Evolutionary conservation across 192 early-diverging fungal genomes (phyloP), one percentile per base, ranked within the genome.

Genomic region (Podila horticola): DNA sequence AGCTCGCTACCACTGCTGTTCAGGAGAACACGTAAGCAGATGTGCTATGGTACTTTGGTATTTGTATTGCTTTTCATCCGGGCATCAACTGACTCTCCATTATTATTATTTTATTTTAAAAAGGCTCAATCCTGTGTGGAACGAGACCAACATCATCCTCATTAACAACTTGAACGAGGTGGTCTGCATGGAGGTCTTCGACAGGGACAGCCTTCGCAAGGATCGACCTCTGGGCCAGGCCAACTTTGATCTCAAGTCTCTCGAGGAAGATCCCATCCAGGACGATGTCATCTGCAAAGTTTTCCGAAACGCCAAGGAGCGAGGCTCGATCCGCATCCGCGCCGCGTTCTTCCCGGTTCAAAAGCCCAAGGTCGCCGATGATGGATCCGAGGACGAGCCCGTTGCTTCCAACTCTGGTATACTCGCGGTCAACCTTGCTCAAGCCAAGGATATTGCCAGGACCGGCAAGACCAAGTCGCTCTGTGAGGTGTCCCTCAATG

Each of bases 161-260:
- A 84, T 99, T 63, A 92, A 92, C 58, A 93, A 88, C 74, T 82
- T 91, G 69, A 87, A 91, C 10, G 95, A 97, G 51, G 85, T 87
- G 30, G 82, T 99, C 20, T 83, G 86, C 64, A 85, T 98, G 52
- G 92, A 97, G 72, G 79, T 98, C 65, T 90, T 91, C 66, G 95
- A 99, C 86, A 90, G 87, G 71, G 93, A 97, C 71, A 87, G 86
- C 41, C 76, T 93, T 22, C 82, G 86, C 64, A 90, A 92, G 75
- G 93, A 97, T 82, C 89, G 91, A 48, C 66, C 83, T 9, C 76
- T 95, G 71, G 94, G 94, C 58, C 71, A 67, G 24, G 91, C 89
- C 36, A 83, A 62, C 30, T 84, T 89, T 74, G 86, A 85, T 50
- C 65, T 87, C 24, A 86, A 85, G 61, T 31, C 76, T 10, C 66